Conservation (phyloP, 441 rosid species). For the Caryocar brasiliense region DNA sequence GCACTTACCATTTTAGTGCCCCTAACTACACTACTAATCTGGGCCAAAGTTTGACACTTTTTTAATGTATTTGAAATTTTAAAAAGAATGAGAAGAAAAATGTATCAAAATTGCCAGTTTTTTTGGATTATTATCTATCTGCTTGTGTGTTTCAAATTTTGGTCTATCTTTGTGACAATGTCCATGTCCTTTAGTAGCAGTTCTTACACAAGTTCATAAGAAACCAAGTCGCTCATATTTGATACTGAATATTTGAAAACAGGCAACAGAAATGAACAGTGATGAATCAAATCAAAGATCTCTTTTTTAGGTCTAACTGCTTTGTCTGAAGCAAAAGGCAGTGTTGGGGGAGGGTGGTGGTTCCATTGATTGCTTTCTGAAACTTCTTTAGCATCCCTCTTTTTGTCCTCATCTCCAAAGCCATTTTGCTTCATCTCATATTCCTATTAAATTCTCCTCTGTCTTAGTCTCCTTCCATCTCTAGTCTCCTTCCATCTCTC, state of each 20-base stretch:
- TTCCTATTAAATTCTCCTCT: conserved; percentile 20
- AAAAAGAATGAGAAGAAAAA: too few species aligned
- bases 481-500: neutral
- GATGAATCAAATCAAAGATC: conserved; percentile 26
- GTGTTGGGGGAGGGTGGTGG: neutral
- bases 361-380: neutral
- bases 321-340: conserved; percentile 14
- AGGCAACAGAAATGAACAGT: neutral
- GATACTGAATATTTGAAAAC: neutral
- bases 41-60: too few species aligned
- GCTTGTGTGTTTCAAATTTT: too few species aligned
- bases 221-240: too few species aligned
- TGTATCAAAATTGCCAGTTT: too few species aligned
- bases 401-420: conserved; percentile 17
- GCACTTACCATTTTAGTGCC: too few species aligned
- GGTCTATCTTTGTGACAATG: too few species aligned
- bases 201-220: too few species aligned
- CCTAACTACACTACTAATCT: too few species aligned
- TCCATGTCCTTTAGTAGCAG: too few species aligned
- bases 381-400: neutral
- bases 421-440: conserved; percentile 15
- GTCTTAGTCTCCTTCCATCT: conserved; percentile 10
- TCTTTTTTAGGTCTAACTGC: neutral
- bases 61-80: too few species aligned
- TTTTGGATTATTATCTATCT: too few species aligned